Evolutionary conservation across 495 filamentous ascomycete species (phyloP), one percentile per base, ranked within the genome.

Genomic region (Trichoderma parareesei): DNA sequence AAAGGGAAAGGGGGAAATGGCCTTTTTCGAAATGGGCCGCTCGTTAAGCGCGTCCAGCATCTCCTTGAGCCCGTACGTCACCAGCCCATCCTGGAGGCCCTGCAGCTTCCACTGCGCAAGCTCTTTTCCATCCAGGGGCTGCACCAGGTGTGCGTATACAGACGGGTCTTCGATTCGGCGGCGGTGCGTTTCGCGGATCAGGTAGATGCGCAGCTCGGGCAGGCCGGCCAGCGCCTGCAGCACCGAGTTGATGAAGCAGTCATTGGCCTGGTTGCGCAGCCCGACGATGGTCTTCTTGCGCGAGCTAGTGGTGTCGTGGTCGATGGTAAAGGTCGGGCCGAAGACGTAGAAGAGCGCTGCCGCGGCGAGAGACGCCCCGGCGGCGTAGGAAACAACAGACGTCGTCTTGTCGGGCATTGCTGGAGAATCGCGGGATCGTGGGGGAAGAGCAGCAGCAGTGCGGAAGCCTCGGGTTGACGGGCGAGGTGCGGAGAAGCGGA

Each of bases 181-280:
- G 66, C 92, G 85, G 73, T 96, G 90, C 38, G 87, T 85, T 74
- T 96, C 93, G 48, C 92, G 82, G 68, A 96, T 97, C 5, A 98
- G 78, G 71, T 97, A 98, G 42, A 92, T 74, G 37, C 95, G 88
- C 68, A 99, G 81, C 69, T 98, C 92, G 4, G 88, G 89, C n/a
- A 98, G 81, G 1, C 94, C 94, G n/a, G 95, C 93, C 20, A 99
- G 81, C 0, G 91, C 92, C 77, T 99, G 94, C 42, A 98, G 83
- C 33, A 96, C 89, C 33, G 93, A 97, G 75, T 99, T 99, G 79
- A 99, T 97, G 79, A 98, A 99, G 79, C 94, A 99, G 75, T 99
- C 95, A 78, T 98, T 98, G 65, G 93, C 95, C 4, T 91, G 84
- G 70, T 99, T 99, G 16, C 81, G 80, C 37, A 99, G 82, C 53